Evolutionary conservation across 192 early-diverging fungal species (phyloP), one percentile per base, ranked within the genome.

Genomic region (Coemansia aciculifera): DNA sequence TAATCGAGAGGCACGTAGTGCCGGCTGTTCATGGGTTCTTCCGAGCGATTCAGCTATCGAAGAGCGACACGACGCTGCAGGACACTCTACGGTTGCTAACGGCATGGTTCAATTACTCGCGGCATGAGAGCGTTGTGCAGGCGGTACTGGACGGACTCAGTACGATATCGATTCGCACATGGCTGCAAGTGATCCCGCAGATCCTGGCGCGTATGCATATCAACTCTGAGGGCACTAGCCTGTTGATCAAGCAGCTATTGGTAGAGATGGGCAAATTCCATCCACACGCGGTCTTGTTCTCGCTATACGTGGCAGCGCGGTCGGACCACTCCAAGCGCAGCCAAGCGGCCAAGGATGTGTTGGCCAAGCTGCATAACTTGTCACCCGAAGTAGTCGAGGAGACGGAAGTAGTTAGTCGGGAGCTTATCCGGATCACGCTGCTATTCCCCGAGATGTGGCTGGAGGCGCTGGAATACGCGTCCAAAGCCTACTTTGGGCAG

Each of bases 141-240:
- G 90, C 93, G 4, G 88, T 98, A 42, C 88, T 76, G 24, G 91
- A 92, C 57, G 95, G 93, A 3, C 90, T 98, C 75, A 87, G 86
- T 3, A 87, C 77, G 27, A 91, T 99, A 23, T 92, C 86, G 56
- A 92, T 96, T 61, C 92, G 94, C 43, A 94, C 93, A 0, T 99
- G 96, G 97, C 79, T 99, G 54, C 94, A 99, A 75, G 97, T 99
- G 31, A 98, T 99, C 72, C 97, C 97, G 17, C 95, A 98, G 83
- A 79, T 99, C 24, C 94, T 99, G 85, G 97, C 95, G 0, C 85
- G 96, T 27, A 95, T 97, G 62, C 94, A 98, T 61, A 88, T 92
- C 3, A 87, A 89, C 11, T 86, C 84, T 64, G 82, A 86, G 13
- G 87, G 91, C 34, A 91, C 96, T 0, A 90, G 94, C 36, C 75